Base-by-base conservation (phyloP, 73 alveolate genomes). In the Paramecium sonneborni region DNA sequence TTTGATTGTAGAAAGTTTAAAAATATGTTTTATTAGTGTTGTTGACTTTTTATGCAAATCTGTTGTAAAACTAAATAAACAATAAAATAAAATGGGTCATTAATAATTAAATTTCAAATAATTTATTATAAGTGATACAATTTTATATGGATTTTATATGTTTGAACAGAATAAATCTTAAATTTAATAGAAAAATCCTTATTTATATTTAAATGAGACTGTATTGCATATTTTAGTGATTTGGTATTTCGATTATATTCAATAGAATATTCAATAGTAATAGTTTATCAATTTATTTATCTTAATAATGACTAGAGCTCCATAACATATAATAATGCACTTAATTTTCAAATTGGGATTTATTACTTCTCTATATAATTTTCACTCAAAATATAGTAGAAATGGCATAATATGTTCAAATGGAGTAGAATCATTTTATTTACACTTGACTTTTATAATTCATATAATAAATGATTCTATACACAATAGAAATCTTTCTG, bases 341-440 rank as follows among this genome's bases (percentile, higher is more conserved):
- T 21, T 79, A 39, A 32, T 79, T 2, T 79, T 79, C 41, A 79
- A 79, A 21, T 79, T 79, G 6, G 90, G 90, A 20, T 79, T 79
- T 12, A 26, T 44, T 2, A 43, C 90, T 23, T 41, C 90, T 10
- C 46, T 79, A 6, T 79, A 43, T 79, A 79, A 79, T 79, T 39
- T 74, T 34, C n/a, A 34, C 12, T 28, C 56, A 37, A 74, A 21
- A 74, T 37, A 74, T 15, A 37, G 18, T 37, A 34, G 20, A 6
- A 74, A 74, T 74, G 87, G 87, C 4, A 34, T 74, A 15, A n/a
- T 26, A 62, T 14, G 24, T 12, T 23, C 84, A 9, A 12, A 24
- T 3, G 84, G 84, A 23, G 84, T 62, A 30, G 84, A 62, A 15
- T 62, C 84, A 10, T 62, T 62, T 62, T 32, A 62, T 26, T 32